A percentile compares a stretch with the other conserved stretches of the same genome.
Evolutionary conservation across 163 green algal genomes (phyloP).

Genomic region (Volvox carteri): DNA sequence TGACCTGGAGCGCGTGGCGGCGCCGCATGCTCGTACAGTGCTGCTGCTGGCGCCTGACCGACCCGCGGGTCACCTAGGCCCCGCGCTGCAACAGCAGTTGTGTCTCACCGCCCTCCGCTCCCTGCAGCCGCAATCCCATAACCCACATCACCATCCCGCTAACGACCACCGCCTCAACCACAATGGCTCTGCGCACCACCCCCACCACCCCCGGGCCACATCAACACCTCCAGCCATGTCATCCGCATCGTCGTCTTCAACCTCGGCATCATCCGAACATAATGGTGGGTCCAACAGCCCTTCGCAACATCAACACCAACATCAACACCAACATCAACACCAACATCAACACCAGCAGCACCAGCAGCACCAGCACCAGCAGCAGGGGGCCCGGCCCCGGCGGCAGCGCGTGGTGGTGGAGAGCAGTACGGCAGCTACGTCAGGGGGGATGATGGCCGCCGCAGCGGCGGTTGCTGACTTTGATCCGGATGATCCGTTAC

Average conservation of each 20-base stretch:
- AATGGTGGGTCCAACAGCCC: neutral
- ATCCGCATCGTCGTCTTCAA: neutral
- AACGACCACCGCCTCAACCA: neutral
- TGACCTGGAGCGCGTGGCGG: conserved; percentile 45
- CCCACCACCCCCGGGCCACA: no score
- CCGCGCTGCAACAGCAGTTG: conserved; percentile 37
- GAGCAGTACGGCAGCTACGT: neutral
- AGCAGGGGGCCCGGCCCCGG: neutral
- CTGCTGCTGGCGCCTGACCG: conserved; percentile 21
- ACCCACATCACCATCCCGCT: neutral
- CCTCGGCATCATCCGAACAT: neutral
- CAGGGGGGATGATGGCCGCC: neutral
- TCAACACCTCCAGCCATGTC: neutral
- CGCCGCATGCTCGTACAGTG: neutral
- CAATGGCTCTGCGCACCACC: neutral
- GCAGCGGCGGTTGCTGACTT: neutral
- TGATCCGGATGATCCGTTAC: neutral
- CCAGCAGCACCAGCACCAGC: no score
- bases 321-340: no score
- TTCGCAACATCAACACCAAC: neutral
- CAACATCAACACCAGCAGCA: no score
- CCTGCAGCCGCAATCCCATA: neutral
- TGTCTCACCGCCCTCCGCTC: conserved; percentile 5
- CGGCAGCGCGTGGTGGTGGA: conserved; percentile 51
- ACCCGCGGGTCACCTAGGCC: conserved; percentile 10